Evolutionary conservation across 2,329 filamentous ascomycete species (phyloP).

Genomic region (Niveomyces coronatus): DNA sequence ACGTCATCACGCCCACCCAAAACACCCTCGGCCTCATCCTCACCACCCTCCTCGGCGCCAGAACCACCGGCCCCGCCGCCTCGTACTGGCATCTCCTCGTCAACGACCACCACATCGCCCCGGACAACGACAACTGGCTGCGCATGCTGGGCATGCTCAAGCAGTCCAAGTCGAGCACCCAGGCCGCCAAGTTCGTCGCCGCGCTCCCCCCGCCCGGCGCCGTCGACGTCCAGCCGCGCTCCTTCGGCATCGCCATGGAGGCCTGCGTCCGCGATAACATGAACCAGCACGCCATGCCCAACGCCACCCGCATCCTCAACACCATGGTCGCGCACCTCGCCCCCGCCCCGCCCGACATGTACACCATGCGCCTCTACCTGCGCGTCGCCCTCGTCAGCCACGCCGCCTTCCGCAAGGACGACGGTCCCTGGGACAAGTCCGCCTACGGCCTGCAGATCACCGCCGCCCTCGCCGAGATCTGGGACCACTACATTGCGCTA

Average conservation of each 20-base stretch:
- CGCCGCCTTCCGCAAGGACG: constrained; percentile 25
- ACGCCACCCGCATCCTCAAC: constrained; percentile 55
- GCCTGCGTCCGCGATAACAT: constrained; percentile 66
- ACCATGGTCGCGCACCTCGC: constrained; percentile 40
- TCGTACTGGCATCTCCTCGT: constrained; percentile 73
- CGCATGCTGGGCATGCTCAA: constrained; percentile 59
- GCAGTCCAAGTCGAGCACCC: constrained; percentile 52
- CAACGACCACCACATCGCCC: constrained; percentile 47
- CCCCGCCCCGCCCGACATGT: constrained; percentile 37
- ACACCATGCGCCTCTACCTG: constrained; percentile 45
- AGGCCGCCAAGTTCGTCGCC: constrained; percentile 48
- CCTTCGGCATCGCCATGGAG: constrained; percentile 63
- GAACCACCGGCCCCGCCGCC: constrained; percentile 50
- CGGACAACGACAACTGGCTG: constrained; percentile 63
- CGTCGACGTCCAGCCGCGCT: constrained; percentile 33
- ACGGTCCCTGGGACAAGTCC: constrained; percentile 25
- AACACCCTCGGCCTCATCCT: constrained; percentile 62
- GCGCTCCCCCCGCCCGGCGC: constrained; percentile 35
- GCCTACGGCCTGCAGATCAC: constrained; percentile 41
- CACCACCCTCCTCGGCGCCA: constrained; percentile 49
- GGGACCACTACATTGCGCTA: constrained; percentile 35
- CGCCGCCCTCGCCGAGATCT: constrained; percentile 39
- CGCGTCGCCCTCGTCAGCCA: constrained; percentile 41
- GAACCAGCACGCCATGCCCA: constrained; percentile 57
- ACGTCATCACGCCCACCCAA: constrained; percentile 35